A percentile compares a stretch with the other conserved stretches of the same genome.
These are phyloP conservation scores for Picochlorum sp. DNA, from an alignment of 139 green algal species.

Conservation along the genomic window DNA sequence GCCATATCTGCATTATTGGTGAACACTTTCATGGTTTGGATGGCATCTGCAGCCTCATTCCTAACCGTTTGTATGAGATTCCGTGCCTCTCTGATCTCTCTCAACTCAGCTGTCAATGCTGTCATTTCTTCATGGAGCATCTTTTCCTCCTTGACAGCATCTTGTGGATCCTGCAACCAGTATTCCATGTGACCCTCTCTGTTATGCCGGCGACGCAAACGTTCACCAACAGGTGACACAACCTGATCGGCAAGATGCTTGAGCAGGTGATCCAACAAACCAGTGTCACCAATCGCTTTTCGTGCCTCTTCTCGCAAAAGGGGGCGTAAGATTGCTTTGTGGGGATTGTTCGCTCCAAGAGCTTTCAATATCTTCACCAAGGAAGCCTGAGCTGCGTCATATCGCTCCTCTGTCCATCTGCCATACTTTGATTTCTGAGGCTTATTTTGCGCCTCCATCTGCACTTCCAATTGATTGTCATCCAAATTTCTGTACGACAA, in stretches of 20 bases:
- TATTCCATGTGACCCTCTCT: constrained; percentile 52
- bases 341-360: constrained; percentile 18
- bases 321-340: constrained; percentile 33
- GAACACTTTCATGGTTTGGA: constrained; percentile 11
- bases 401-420: constrained; percentile 34
- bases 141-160: constrained; percentile 12
- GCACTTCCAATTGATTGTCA: too few species aligned
- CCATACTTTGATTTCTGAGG: neutral
- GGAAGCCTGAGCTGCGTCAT: constrained; percentile 34
- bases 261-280: constrained; percentile 56
- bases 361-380: constrained; percentile 36
- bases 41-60: constrained; percentile 16
- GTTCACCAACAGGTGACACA: constrained; percentile 26
- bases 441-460: neutral
- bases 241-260: constrained; percentile 47
- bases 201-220: constrained; percentile 46
- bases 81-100: constrained; percentile 20
- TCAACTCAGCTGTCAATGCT: constrained; percentile 20
- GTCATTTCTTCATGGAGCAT: constrained; percentile 20
- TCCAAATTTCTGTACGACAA: too few species aligned
- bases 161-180: constrained; percentile 33
- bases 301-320: constrained; percentile 47
- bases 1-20: neutral
- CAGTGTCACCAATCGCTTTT: constrained; percentile 47
- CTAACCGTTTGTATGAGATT: constrained; percentile 19